Percentiles rank a stretch among this genome's conserved stretches.
phyloP scores from a whole-genome alignment of 2,329 filamentous ascomycete genomes.

The Paracoccidioides lutzii region DNA sequence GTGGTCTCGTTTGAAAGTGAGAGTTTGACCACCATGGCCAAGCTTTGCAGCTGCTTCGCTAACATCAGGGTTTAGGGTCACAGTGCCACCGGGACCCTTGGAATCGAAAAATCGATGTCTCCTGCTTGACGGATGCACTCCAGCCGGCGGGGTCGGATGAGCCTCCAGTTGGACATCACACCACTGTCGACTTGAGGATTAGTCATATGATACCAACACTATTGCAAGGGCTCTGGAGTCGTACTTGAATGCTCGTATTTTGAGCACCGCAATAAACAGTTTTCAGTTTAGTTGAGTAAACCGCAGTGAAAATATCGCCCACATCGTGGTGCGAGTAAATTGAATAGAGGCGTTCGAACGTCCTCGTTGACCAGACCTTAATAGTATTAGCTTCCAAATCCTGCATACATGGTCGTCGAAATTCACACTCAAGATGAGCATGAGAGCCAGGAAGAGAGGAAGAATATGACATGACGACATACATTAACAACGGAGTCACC shows the following conservation, averaged over 20 bases:
- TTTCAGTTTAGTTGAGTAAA: conserved; percentile 65
- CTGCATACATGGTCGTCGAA: neutral
- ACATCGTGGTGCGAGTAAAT: conserved; percentile 91
- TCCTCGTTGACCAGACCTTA: conserved; percentile 66
- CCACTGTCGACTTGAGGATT: conserved; percentile 44
- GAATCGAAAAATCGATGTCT: conserved; percentile 92
- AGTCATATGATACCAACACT: conserved; percentile 6
- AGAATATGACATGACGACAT: conserved; percentile 10
- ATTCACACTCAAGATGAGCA: neutral
- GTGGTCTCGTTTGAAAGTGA: conserved; percentile 71
- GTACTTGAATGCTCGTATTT: conserved; percentile 74
- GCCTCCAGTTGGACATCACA: conserved; percentile 57
- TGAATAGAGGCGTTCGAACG: conserved; percentile 66
- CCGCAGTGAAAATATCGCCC: conserved; percentile 91
- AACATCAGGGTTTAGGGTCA: conserved; percentile 58
- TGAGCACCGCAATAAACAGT: conserved; percentile 87
- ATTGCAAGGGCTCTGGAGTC: neutral
- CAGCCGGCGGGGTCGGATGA: conserved; percentile 49
- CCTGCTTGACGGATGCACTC: conserved; percentile 59
- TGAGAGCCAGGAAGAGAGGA: neutral
- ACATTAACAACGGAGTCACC: conserved; percentile 88
- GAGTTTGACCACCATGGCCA: conserved; percentile 46
- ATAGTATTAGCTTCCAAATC: conserved; percentile 7
- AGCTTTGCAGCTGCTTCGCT: conserved; percentile 37
- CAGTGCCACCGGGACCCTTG: conserved; percentile 65